Percentiles rank a stretch among this genome's conserved stretches.
phyloP scores from a whole-genome alignment of 352 stramenopile genomes.

The Phytopythium helicoides region DNA sequence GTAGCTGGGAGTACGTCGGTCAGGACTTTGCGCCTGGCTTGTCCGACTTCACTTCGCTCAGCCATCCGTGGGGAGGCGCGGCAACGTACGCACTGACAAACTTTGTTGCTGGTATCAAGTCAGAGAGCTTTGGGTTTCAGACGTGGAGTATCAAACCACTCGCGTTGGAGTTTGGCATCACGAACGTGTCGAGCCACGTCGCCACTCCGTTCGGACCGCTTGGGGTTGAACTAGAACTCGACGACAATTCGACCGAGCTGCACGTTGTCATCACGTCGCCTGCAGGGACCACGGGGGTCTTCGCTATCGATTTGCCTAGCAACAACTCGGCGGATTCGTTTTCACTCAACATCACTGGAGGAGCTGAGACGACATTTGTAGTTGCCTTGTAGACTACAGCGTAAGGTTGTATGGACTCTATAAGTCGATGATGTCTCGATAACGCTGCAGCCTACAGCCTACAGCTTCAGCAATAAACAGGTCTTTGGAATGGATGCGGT shows the following conservation, averaged over 20 bases:
- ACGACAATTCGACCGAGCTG: not conserved
- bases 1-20: constrained; percentile 22
- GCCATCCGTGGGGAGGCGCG: constrained; percentile 22
- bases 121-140: constrained; percentile 16
- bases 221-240: not conserved
- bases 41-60: constrained; percentile 20
- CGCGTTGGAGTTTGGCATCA: constrained; percentile 8
- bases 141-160: constrained; percentile 26
- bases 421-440: too few relatives aligned
- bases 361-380: not conserved
- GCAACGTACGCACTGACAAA: constrained; percentile 24
- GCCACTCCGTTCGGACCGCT: not conserved
- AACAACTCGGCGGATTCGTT: constrained; percentile 2
- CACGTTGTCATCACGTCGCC: not conserved
- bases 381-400: not conserved
- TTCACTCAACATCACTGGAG: not conserved
- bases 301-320: not conserved
- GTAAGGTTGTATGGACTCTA: too few relatives aligned
- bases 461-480: too few relatives aligned
- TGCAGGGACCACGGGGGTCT: not conserved
- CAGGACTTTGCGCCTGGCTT: constrained; percentile 15
- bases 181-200: not conserved
- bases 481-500: too few relatives aligned
- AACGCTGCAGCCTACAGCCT: too few relatives aligned
- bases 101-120: constrained; percentile 20